Evolutionary conservation across 352 stramenopile species (phyloP), one percentile per base, ranked within the genome.

Genomic region (Globisporangium spinosum): DNA sequence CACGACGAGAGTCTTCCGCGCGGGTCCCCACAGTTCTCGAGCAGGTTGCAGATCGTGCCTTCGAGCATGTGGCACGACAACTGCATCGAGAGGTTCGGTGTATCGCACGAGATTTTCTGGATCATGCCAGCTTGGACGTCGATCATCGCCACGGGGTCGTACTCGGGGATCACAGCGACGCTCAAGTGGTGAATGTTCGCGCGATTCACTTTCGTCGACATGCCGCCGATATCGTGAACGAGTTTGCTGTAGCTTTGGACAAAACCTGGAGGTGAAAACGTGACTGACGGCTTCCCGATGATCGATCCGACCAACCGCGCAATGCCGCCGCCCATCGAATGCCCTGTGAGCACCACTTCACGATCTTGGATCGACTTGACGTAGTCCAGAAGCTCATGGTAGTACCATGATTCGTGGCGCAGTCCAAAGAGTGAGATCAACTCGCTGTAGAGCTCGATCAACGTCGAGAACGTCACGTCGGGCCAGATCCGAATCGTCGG

Each of bases 11-110:
- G 87, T 0, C 81, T 81, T 8, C 74, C 62, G 32, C 78, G 72
- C 4, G 74, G 58, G 67, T 91, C 86, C 17, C 86, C 85, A 63
- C 86, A 93, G 65, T 96, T 83, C 57, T 94, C 81, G 0, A 96
- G 67, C 34, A 94, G 67, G 62, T 95, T 96, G 70, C 87, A 95
- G 34, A 96, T 66, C 23, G 87, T 94, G 58, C 87, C 84, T 80
- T 96, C 89, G n/a, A 96, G 86, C 89, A 97, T 96, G 75, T 97
- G 90, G 67, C 90, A 97, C 13, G 86, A 95, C 17, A 96, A 74
- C 60, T 96, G 90, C 82, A 96, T 94, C 53, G 90, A 95, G 38
- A 96, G 69, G 51, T 94, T 86, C 0, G 85, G 83, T 3, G 90
- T 94, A 67, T 92, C 83, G 63, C 90, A 97, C 68, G 90, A 94